Conservation (phyloP, 345 rosid species). For the Lumnitzera littorea region DNA sequence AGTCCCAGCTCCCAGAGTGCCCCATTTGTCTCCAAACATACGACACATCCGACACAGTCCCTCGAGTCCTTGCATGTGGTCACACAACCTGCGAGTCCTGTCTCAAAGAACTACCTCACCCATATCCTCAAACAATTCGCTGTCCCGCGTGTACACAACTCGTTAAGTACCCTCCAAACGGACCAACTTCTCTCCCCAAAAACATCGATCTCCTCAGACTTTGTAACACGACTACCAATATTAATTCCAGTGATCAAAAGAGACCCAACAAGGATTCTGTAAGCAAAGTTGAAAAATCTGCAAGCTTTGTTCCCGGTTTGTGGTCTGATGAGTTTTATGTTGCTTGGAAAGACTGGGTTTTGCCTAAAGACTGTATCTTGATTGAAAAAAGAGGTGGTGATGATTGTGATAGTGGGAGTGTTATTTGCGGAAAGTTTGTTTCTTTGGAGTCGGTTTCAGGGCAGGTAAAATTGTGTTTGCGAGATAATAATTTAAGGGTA, state of each 20-base stretch:
- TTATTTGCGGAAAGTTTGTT: neutral
- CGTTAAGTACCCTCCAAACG: constrained; percentile 65
- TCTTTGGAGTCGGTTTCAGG: neutral
- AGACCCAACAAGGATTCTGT: constrained; percentile 1
- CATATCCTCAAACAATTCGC: constrained; percentile 54
- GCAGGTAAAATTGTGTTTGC: neutral
- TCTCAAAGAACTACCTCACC: constrained; percentile 51
- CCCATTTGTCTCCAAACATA: constrained; percentile 77
- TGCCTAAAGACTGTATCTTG: constrained; percentile 34
- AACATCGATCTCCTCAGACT: constrained; percentile 76
- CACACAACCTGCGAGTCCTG: constrained; percentile 79
- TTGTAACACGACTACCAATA: constrained; percentile 14
- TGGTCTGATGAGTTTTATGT: constrained; percentile 68
- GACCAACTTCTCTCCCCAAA: constrained; percentile 72
- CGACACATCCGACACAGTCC: constrained; percentile 48
- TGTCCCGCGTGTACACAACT: constrained; percentile 87
- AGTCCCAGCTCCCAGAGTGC: constrained; percentile 67
- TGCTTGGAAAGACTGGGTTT: constrained; percentile 55
- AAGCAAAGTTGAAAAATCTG: neutral
- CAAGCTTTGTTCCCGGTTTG: constrained; percentile 30
- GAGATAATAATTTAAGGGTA: constrained; percentile 21
- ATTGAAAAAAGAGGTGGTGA: constrained; percentile 11
- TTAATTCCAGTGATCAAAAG: constrained; percentile 9
- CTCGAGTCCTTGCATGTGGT: constrained; percentile 83
- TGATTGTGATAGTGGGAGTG: constrained; percentile 12